Percentiles rank a stretch among this genome's conserved stretches.
These are phyloP conservation scores for Exserohilum turcica DNA, from an alignment of 2,329 filamentous ascomycete genomes.

Conservation along the genomic window DNA sequence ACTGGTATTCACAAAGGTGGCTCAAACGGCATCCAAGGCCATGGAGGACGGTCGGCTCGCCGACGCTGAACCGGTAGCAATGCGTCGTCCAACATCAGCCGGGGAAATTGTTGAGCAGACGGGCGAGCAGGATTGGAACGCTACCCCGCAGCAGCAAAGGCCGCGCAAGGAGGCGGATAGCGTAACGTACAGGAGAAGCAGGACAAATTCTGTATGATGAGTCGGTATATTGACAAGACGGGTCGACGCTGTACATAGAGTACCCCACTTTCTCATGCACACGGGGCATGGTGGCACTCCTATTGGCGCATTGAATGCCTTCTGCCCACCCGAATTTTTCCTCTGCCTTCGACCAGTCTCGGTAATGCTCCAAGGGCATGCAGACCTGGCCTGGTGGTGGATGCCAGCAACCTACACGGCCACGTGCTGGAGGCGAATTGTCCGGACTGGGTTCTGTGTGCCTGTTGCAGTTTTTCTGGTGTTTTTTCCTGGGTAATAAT, in stretches of 20 bases:
- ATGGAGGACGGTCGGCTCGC: slow-evolving; percentile 23
- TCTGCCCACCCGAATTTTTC: slow-evolving; percentile 2
- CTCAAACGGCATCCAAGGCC: slow-evolving; percentile 14
- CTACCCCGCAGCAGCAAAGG: slow-evolving; percentile 8
- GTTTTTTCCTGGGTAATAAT: not conserved
- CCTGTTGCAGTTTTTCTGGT: no score
- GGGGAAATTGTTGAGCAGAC: slow-evolving; percentile 3
- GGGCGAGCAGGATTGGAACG: slow-evolving; percentile 10
- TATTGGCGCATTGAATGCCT: slow-evolving; percentile 1
- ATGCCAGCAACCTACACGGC: not conserved
- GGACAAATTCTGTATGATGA: slow-evolving; percentile 27
- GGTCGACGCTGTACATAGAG: slow-evolving; percentile 1
- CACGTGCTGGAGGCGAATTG: not conserved
- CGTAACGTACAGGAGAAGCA: slow-evolving; percentile 10
- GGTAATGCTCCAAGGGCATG: not conserved
- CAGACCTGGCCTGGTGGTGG: not conserved
- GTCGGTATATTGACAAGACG: slow-evolving; percentile 6
- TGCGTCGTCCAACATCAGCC: not conserved
- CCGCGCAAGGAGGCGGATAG: not conserved
- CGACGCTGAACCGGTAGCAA: slow-evolving; percentile 13
- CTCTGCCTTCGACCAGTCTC: slow-evolving; percentile 5
- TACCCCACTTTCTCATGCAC: slow-evolving; percentile 3
- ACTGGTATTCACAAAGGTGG: not conserved
- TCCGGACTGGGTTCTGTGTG: no score
- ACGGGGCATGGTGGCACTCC: slow-evolving; percentile 1